Base-by-base conservation (phyloP, 2,329 filamentous ascomycete species). In the Claviceps spartinae region DNA sequence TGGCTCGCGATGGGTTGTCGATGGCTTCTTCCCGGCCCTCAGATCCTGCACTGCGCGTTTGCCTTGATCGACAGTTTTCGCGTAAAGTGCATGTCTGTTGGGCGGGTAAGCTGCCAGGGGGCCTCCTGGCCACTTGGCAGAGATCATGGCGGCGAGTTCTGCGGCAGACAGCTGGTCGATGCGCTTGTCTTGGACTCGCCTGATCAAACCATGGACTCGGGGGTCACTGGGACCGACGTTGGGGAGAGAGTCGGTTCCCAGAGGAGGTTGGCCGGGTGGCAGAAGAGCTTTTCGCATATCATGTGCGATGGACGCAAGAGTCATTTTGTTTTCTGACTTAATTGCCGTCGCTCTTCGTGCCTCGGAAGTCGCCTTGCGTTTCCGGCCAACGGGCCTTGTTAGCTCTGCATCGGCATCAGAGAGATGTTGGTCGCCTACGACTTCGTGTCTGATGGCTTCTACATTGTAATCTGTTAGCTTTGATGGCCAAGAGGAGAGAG, bases 291-390 rank as follows among this genome's bases (percentile, higher is more conserved):
- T 48, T 18, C 51, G 48, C 30, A 54, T 16, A 24, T 30, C 30
- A 18, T 51, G 37, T 7, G 48, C 54, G n/a, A 48, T 44, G n/a
- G 47, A 24, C 1, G 51, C 37, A 16, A 56, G 16, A 2, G 42
- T 52, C 43, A 52, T 52, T 13, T 48, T 48, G 47, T 54, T 55
- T 14, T 40, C 24, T 4, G 38, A 16, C 16, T 26, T 38, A 8
- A n/a, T 14, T 14, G 40, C n/a, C n/a, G 14, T 11, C n/a, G 11
- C 16, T 24, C 9, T 48, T 9, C 0, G 38, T 18, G 38, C 38
- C 16, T 16, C 8, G 7, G 16, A 9, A 18, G 16, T 41, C 7
- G 11, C 20, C 40, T 14, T 42, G n/a, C 18, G 22, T 41, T 26
- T n/a, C n/a, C 22, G 46, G 26, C 24, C 38, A 43, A 16, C 24